Evolutionary conservation across 225 moss, liverwort and hornwort species (phyloP), one percentile per base, ranked within the genome.

Genomic region (Ulota crispa): DNA sequence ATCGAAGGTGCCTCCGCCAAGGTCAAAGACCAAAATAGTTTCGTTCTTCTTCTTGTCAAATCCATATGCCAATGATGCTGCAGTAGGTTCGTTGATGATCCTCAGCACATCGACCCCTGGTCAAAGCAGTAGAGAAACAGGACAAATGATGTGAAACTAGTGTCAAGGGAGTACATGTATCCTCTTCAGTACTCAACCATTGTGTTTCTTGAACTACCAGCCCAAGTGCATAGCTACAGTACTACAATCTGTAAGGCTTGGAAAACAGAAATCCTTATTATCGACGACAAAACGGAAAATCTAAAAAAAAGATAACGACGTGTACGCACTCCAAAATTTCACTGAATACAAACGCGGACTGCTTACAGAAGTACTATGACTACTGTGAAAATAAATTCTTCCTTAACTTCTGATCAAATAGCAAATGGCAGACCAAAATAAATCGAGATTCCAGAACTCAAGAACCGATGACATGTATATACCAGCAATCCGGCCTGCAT

Each of bases 41-140:
- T 97, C 95, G 27, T 97, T 93, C 74, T 90, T 94, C 79, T 97
- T 97, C 87, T 92, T 94, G 78, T 95, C 95, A 54, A 97, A 93
- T 41, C 97, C 95, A 68, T 97, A 97, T 2, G 97, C 95, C 65
- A 97, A 86, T 9, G 95, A 95, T 37, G 97, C 97, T 6, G 95
- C 94, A 24, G 95, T 97, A 41, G 97, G 97, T 78, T 97, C 97
- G 55, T 97, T 97, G 76, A 97, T 97, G 21, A 95, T 97, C 82
- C 97, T 92, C 74, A 97, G 68, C 54, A 97, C 97, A 70, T 91
- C 89, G 8, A 91, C 14, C 45, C 91, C 91, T 91, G 73, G 53
- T 62, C 53, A 76, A 65, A 75, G 36, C 55, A 72, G 63, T 56
- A 61, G 52, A 47, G n/a, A n/a, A 56, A 57, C 34, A 65, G 45